Conservation (phyloP, 176 grass and related monocot genomes). For the Oryza meyeriana region DNA sequence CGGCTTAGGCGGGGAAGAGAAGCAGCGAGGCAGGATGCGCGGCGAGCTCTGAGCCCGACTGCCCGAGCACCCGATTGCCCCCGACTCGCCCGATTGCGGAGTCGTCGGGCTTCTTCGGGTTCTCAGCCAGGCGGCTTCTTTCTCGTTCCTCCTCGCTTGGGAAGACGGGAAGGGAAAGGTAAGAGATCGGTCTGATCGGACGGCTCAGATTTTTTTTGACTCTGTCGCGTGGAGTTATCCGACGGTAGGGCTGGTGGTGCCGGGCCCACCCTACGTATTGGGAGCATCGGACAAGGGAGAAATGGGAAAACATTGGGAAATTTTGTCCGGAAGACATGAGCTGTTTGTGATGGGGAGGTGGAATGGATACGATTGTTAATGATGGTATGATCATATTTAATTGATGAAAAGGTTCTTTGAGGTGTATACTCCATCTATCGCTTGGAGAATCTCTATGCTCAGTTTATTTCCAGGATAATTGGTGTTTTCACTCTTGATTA, state of each 20-base stretch:
- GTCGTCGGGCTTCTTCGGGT: background rate
- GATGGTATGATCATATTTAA: background rate
- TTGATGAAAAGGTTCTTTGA: background rate
- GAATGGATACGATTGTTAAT: conserved; percentile 7
- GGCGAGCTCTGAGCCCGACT: background rate
- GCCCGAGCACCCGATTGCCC: background rate
- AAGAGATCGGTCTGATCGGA: background rate
- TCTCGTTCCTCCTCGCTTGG: no score
- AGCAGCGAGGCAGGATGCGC: conserved; percentile 16
- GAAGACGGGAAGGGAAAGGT: background rate
- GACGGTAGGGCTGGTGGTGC: background rate
- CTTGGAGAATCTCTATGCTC: background rate
- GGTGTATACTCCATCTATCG: no score
- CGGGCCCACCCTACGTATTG: background rate
- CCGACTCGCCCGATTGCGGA: background rate
- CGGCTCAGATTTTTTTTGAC: background rate
- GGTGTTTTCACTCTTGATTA: background rate
- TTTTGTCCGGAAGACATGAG: conserved; percentile 27
- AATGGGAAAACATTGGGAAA: background rate
- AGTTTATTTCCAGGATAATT: background rate
- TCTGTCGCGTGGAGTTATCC: background rate
- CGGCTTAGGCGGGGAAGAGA: background rate
- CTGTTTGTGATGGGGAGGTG: background rate
- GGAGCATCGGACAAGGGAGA: background rate
- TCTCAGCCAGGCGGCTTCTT: background rate